Base-by-base conservation (phyloP, 2,329 filamentous ascomycete species). In the Aquanectria penicillioides region DNA sequence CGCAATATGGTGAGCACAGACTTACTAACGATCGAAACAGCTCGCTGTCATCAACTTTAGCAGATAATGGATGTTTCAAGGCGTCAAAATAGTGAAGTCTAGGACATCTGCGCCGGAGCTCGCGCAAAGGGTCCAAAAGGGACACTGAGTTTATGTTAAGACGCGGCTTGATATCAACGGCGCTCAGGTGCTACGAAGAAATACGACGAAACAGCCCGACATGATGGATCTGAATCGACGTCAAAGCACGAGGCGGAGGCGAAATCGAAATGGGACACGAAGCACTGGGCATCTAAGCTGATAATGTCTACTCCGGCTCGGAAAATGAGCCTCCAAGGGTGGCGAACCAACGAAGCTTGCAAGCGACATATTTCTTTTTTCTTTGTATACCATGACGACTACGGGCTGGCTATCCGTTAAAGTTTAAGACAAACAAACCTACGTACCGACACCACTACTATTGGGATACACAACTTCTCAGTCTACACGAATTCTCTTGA, bases 11-110 rank as follows among this genome's bases (percentile, higher is more conserved):
- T n/a, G n/a, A n/a, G n/a, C n/a, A n/a, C n/a, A n/a, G n/a, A n/a
- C n/a, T 2, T 50, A 22, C 67, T 70, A 52, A 70, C 50, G 2
- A 18, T 46, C 20, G 15, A 17, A 29, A 22, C 52, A 81, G 81
- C 78, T 84, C 64, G 81, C 81, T 28, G 76, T 84, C 29, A 83
- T 84, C 58, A 82, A 81, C 66, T 83, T 83, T 60, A 76, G 80
- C 67, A 75, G 74, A 74, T 79, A 67, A 67, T 29, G 17, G 28
- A 46, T n/a, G 20, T 29, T 25, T 29, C 17, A 12, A 18, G 28
- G 25, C 28, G 47, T 20, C 22, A 13, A 28, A n/a, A 13, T 12
- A 29, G 20, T 12, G 13, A 23, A 29, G 23, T 20, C 15, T 49
- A 9, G 22, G 31, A 12, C 18, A 20, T 36, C n/a, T 5, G 5